Conservation (phyloP, 257 asterid genomes). For the Salvia rosmarinus region DNA sequence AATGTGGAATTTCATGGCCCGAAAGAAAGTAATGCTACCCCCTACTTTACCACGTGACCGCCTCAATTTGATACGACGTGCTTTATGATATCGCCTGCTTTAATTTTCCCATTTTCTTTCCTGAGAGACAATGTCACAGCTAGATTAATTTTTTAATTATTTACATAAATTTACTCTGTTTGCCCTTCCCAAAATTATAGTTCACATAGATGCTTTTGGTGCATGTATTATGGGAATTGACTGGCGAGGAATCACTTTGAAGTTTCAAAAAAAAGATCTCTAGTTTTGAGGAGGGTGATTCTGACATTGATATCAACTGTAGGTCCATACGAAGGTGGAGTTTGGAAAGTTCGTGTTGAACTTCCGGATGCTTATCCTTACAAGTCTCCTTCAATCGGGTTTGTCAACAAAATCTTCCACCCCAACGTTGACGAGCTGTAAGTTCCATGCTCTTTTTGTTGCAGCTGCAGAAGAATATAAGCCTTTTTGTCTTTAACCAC, state of each 20-base stretch:
- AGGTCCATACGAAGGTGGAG: conserved; percentile 94
- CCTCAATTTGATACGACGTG: conserved; percentile 12
- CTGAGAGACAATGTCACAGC: background rate
- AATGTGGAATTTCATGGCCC: conserved; percentile 91
- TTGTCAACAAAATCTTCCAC: conserved; percentile 91
- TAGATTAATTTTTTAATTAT: background rate
- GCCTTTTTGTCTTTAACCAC: background rate
- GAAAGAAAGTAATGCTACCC: conserved; percentile 74
- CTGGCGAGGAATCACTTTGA: background rate
- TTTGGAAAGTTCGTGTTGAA: conserved; percentile 90
- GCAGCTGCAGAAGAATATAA: background rate
- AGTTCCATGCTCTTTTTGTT: conserved; percentile 36
- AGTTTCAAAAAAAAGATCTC: background rate
- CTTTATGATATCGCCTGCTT: background rate
- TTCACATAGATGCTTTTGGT: background rate
- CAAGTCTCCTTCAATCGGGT: conserved; percentile 92
- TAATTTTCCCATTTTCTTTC: background rate
- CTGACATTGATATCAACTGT: conserved; percentile 18
- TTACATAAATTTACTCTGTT: background rate
- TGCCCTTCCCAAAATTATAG: background rate
- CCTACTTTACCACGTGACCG: conserved; percentile 8
- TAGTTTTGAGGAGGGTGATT: background rate
- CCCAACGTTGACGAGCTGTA: conserved; percentile 95
- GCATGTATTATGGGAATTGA: background rate
- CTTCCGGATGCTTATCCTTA: conserved; percentile 96